Base-by-base conservation (phyloP, 2,329 filamentous ascomycete species). In the Teratosphaeria pseudoeucalypti region DNA sequence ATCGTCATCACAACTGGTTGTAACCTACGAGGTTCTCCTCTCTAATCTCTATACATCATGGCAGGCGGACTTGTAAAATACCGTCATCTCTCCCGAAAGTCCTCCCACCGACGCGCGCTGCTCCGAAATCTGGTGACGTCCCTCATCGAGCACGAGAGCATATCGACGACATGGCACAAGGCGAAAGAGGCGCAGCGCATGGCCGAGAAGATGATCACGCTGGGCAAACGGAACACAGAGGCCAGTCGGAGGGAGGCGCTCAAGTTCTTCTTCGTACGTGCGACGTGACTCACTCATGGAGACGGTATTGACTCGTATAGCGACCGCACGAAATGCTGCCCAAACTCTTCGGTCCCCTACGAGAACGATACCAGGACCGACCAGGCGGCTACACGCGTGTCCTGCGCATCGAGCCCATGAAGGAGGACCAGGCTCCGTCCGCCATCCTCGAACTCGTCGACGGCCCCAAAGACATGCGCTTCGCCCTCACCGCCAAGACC, bases 381-480 rank as follows among this genome's bases (percentile, higher is more conserved):
- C 88, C 89, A 1, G 94, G 94, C 63, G 94, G 94, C 59, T 99
- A 97, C 81, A 99, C 94, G 19, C 89, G 94, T 52, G 89, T 99
- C 11, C 84, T 96, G 55, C 89, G 91, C 66, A 91, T 95, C 65
- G 92, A 97, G 76, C 89, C 94, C 60, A 83, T 88, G 69, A 90
- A 92, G 74, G 82, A 83, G 70, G 92, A 97, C 74, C 90, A 96
- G 77, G 92, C 89, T 9, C 84, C 86, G 64, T 92, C 88, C 37
- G 92, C 94, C 26, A 92, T 99, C 64, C 85, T 99, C 55, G 91
- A 97, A 76, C 83, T 99, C 34, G 92, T 99, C 62, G 94, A 99
- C 75, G 92, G 92, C 39, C 90, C 91, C 37, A 88, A 87, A 73
- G 94, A 99, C 75, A 89, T 96, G 79, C 88, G 92, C 37, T 96